These are phyloP conservation scores for Rubroshorea leprosula DNA, from an alignment of 345 rosid genomes.

Conservation along the genomic window DNA sequence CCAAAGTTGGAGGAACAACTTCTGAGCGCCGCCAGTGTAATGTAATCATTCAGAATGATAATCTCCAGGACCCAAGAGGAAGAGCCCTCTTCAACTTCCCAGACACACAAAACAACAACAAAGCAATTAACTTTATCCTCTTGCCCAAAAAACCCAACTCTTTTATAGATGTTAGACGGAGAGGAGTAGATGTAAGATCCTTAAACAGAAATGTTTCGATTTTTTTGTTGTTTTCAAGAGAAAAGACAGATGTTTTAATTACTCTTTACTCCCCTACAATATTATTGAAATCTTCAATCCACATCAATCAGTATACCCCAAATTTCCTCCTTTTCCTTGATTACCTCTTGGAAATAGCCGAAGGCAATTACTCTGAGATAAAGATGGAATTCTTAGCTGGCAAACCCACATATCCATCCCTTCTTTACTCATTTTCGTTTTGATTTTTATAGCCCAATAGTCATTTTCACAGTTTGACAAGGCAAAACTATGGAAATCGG, in stretches of 20 bases:
- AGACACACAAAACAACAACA: slow-evolving; percentile 1
- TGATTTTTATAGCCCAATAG: too few relatives aligned
- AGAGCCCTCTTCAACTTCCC: slow-evolving; percentile 30
- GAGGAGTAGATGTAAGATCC: slow-evolving; percentile 11
- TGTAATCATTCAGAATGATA: not conserved
- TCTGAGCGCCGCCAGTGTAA: not conserved
- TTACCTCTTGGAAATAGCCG: slow-evolving; percentile 26
- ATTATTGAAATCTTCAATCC: slow-evolving; percentile 18
- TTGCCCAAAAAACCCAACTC: slow-evolving; percentile 12
- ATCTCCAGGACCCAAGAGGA: not conserved
- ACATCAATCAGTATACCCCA: slow-evolving; percentile 20
- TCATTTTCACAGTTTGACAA: too few relatives aligned
- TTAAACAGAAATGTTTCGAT: slow-evolving; percentile 8
- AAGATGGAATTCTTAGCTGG: slow-evolving; percentile 18
- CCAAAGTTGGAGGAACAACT: not conserved
- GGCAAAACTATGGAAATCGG: too few relatives aligned
- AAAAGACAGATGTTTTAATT: not conserved
- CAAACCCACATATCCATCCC: not conserved
- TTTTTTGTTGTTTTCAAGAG: slow-evolving; percentile 4
- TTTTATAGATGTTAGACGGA: slow-evolving; percentile 19
- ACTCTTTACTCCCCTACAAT: too few relatives aligned
- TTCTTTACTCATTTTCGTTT: not conserved
- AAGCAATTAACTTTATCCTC: not conserved
- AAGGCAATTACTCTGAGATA: slow-evolving; percentile 23
- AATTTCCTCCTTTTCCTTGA: not conserved